These are phyloP conservation scores for Castanea crenata DNA, from an alignment of 306 rosid genomes.

Conservation along the genomic window DNA sequence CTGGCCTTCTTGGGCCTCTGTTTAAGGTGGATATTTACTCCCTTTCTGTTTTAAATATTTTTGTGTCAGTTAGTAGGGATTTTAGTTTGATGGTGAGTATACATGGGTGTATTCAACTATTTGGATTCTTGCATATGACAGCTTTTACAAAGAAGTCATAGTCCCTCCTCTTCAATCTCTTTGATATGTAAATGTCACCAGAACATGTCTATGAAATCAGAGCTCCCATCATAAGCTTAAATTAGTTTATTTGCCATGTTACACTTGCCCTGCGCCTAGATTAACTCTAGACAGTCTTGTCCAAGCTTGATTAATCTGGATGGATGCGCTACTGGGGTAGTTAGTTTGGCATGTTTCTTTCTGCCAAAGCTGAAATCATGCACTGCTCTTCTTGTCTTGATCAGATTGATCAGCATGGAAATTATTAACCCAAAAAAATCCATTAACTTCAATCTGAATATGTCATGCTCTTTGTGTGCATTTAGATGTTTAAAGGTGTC, in stretches of 20 bases:
- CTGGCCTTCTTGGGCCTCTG: slow-evolving; percentile 84
- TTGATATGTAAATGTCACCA: background rate
- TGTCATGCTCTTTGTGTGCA: background rate
- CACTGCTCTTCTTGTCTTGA: background rate
- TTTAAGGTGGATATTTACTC: slow-evolving; percentile 60
- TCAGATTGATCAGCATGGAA: background rate
- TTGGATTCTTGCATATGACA: background rate
- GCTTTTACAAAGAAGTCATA: background rate
- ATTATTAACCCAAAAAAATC: background rate
- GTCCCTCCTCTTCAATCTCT: background rate
- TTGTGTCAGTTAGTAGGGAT: background rate
- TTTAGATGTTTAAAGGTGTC: background rate
- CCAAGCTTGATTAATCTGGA: background rate
- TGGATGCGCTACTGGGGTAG: background rate
- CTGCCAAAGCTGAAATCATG: background rate
- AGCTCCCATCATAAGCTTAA: background rate
- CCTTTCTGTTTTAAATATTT: slow-evolving; percentile 10
- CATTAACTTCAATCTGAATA: background rate
- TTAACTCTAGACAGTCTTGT: background rate
- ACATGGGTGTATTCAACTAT: background rate
- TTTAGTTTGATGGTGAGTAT: background rate
- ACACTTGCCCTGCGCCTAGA: background rate
- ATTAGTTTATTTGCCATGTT: background rate
- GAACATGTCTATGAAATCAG: background rate
- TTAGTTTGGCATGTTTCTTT: background rate